These are phyloP conservation scores for Paxillus ammoniavirescens DNA, from an alignment of 768 basidiomycete genomes.

Conservation along the genomic window DNA sequence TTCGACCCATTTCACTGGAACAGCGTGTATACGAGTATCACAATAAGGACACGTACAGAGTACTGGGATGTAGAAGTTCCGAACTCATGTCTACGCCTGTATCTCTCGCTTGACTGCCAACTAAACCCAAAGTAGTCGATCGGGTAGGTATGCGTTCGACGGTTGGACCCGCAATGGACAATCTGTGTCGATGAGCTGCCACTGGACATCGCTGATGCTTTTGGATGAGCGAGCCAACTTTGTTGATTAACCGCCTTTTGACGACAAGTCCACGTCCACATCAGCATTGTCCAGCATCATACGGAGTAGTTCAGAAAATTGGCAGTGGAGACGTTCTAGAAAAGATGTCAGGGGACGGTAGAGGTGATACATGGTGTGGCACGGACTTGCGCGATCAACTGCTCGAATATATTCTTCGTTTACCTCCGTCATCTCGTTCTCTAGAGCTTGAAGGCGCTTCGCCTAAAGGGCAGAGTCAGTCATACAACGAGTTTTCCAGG, in stretches of 20 bases:
- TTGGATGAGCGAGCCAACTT: not conserved
- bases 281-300: constrained; percentile 58
- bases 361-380: not conserved
- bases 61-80: too few species aligned
- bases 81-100: too few species aligned
- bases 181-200: too few species aligned
- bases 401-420: constrained; percentile 77
- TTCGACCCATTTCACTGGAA: too few species aligned
- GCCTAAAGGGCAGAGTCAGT: constrained; percentile 43
- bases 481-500: not conserved
- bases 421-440: constrained; percentile 66
- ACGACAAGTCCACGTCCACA: constrained; percentile 23
- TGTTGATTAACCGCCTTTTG: not conserved
- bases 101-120: too few species aligned
- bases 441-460: constrained; percentile 60
- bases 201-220: too few species aligned
- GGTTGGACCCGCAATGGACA: too few species aligned
- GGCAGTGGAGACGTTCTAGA: constrained; percentile 57
- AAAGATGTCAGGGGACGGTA: not conserved
- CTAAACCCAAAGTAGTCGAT: too few species aligned
- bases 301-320: constrained; percentile 57
- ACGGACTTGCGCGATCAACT: constrained; percentile 75
- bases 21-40: too few species aligned
- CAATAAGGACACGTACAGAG: too few species aligned
- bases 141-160: too few species aligned